Evolutionary conservation across 1,284 basidiomycete species (phyloP).

Genomic region (Boletus semigastroideus): DNA sequence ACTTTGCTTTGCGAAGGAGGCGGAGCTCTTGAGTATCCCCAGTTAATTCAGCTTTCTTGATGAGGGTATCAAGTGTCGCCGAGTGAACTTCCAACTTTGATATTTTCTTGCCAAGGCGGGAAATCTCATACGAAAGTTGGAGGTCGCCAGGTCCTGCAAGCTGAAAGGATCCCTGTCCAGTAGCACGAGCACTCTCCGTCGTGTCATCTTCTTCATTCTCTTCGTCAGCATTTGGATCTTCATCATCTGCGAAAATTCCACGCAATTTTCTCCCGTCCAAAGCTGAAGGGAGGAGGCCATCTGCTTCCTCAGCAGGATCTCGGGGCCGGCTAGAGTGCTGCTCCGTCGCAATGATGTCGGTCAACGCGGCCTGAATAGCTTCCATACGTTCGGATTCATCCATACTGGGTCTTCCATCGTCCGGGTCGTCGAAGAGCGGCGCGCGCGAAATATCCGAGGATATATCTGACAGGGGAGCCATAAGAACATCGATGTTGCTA

Average conservation of each 20-base stretch:
- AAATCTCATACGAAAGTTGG: slow-evolving; percentile 81
- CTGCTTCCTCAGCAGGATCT: slow-evolving; percentile 10
- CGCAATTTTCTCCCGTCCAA: slow-evolving; percentile 21
- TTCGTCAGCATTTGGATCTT: slow-evolving; percentile 36
- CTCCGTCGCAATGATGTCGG: slow-evolving; percentile 89
- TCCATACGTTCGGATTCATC: slow-evolving; percentile 82
- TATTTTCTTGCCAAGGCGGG: slow-evolving; percentile 73
- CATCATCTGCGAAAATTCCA: slow-evolving; percentile 38
- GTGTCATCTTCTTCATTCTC: slow-evolving; percentile 42
- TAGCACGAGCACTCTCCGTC: slow-evolving; percentile 43
- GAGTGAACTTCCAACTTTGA: slow-evolving; percentile 78
- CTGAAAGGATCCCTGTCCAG: slow-evolving; percentile 56
- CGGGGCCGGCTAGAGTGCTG: slow-evolving; percentile 39
- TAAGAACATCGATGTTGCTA: slow-evolving; percentile 71
- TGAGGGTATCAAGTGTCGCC: slow-evolving; percentile 79
- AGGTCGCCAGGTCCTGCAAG: slow-evolving; percentile 84
- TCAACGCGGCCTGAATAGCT: slow-evolving; percentile 91
- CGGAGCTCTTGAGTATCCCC: slow-evolving; percentile 86
- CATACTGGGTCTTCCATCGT: slow-evolving; percentile 59
- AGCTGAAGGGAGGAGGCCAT: slow-evolving; percentile 3
- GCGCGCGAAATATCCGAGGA: slow-evolving; percentile 57
- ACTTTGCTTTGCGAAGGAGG: slow-evolving; percentile 78
- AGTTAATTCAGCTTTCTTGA: slow-evolving; percentile 92
- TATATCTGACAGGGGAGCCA: slow-evolving; percentile 61
- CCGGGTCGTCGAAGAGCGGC: slow-evolving; percentile 78